Evolutionary conservation across 345 rosid genomes (phyloP), one percentile per base, ranked within the genome.

Genomic region (Cardamine resedifolia): DNA sequence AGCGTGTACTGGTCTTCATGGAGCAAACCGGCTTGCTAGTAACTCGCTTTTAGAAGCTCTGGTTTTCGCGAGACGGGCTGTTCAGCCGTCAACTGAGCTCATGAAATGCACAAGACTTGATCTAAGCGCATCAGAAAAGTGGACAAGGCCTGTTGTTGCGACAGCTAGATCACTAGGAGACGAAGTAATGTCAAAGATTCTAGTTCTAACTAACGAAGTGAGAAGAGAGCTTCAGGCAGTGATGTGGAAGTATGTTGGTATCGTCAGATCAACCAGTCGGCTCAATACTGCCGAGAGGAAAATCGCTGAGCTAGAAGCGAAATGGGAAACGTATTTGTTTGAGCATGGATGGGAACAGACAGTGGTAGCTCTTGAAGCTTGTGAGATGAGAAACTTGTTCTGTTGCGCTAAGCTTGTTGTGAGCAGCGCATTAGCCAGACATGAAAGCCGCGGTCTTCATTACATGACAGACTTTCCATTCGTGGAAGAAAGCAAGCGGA

Each of bases 11-110:
- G 98, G 98, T 53, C 82, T 94, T 74, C 98, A 94, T 26, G 98
- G 98, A 27, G 98, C 98, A 20, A 94, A 94, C 79, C 84, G 96
- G 73, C 90, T 94, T 38, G 98, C 98, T 34, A 94, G 98, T 76
- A 94, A 94, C 79, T 94, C 98, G 26, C 81, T 94, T 83, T 87
- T 94, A 15, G 97, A 94, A 89, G 98, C 97, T 30, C 85, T 94
- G 59, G 97, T 94, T 71, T 94, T 94, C 66, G 98, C 97, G 2
- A 85, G 87, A 67, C 84, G 98, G 58, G 96, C 97, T 9, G 98
- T 91, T 68, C 80, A 81, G 72, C 96, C 97, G 64, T 91, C 96
- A 0, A 81, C 89, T 16, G 86, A 87, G 56, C 89, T 88, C 82
- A 87, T 88, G 93, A 85, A 73, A 67, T 41, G 66, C 68, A 81